These are phyloP conservation scores for Trichoderma harzianum DNA, from an alignment of 2,329 filamentous ascomycete genomes.

Conservation along the genomic window DNA sequence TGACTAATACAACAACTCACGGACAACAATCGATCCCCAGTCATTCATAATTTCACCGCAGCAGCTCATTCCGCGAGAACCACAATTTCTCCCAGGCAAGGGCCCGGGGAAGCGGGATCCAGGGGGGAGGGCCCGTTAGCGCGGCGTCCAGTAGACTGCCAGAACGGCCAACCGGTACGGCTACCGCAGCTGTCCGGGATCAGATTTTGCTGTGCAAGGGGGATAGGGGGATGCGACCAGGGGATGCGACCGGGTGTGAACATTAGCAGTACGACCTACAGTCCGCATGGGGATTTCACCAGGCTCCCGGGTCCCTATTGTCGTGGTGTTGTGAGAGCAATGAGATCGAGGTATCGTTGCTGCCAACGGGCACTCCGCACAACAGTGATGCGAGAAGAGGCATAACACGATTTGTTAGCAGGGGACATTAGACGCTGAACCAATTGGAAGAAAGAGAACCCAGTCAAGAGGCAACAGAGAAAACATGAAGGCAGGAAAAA, in stretches of 20 bases:
- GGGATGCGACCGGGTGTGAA: not conserved
- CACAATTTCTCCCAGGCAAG: not conserved
- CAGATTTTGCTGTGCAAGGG: not conserved
- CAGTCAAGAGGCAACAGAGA: not conserved
- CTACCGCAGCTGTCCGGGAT: not conserved
- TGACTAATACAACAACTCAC: not conserved
- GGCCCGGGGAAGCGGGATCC: slow-evolving; percentile 17
- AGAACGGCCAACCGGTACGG: not conserved
- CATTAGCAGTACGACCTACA: not conserved
- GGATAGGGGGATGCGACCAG: not conserved
- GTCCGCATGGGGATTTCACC: not conserved
- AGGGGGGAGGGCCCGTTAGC: not conserved
- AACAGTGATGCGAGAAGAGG: not conserved
- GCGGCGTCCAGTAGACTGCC: not conserved
- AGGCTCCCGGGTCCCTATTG: slow-evolving; percentile 6
- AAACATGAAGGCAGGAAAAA: not conserved
- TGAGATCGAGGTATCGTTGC: not conserved
- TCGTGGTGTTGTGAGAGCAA: not conserved
- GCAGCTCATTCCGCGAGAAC: not conserved
- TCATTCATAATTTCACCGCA: slow-evolving; percentile 4
- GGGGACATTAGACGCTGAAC: not conserved
- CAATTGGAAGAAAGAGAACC: not conserved
- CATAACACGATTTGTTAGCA: not conserved
- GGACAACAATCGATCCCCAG: not conserved
- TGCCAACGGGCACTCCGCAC: not conserved